Conservation (phyloP, 495 filamentous ascomycete species). For the Oidiodendron maius region DNA sequence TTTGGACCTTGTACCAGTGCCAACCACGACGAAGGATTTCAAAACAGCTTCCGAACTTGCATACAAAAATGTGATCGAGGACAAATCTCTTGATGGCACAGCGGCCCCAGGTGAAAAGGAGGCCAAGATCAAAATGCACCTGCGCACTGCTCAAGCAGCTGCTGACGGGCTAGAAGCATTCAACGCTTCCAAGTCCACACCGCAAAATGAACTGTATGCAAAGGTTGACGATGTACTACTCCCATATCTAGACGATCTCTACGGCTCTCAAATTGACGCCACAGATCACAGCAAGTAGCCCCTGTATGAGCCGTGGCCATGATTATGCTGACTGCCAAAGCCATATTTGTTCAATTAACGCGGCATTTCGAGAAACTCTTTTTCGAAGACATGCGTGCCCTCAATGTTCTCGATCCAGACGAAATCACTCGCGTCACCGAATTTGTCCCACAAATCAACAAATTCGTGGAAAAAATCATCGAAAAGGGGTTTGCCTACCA, state of each 20-base stretch:
- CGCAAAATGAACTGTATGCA: conserved; percentile 32
- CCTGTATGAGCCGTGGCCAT: background rate
- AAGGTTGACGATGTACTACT: conserved; percentile 63
- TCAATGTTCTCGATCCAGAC: conserved; percentile 83
- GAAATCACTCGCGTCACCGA: conserved; percentile 83
- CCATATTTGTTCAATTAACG: conserved; percentile 75
- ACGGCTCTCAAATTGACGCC: conserved; percentile 68
- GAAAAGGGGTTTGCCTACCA: conserved; percentile 87
- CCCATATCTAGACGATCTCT: conserved; percentile 75
- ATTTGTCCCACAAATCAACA: conserved; percentile 73
- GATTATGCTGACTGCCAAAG: conserved; percentile 22
- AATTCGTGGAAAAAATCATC: conserved; percentile 63
- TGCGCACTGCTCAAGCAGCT: conserved; percentile 66
- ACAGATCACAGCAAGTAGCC: conserved; percentile 40
- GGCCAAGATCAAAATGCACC: conserved; percentile 91
- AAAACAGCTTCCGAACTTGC: conserved; percentile 12
- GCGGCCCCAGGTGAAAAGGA: conserved; percentile 58
- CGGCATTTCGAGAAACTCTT: conserved; percentile 78
- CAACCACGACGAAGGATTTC: conserved; percentile 23
- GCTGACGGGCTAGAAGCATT: conserved; percentile 43
- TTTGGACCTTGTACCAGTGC: conserved; percentile 20
- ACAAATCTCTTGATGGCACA: conserved; percentile 57
- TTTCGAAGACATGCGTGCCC: conserved; percentile 71
- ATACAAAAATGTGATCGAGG: conserved; percentile 59
- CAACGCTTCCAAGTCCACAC: background rate